Evolutionary conservation across 495 filamentous ascomycete genomes (phyloP).

Genomic region (Tricharina praecox): DNA sequence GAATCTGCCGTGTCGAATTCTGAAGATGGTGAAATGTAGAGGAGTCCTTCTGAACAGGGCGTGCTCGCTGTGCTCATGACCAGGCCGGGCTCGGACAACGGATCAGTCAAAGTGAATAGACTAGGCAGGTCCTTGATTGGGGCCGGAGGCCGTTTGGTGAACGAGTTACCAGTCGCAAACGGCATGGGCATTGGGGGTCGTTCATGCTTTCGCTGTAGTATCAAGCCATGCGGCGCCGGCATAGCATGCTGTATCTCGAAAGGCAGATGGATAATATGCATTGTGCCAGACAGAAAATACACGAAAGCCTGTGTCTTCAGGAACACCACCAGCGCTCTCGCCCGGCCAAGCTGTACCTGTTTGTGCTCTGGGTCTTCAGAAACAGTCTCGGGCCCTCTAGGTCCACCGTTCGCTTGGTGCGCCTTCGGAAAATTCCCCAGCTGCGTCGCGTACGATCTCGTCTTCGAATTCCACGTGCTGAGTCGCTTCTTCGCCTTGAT

Average conservation of each 20-base stretch:
- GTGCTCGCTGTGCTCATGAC: conserved; percentile 46
- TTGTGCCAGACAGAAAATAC: conserved; percentile 75
- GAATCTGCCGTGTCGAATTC: conserved; percentile 16
- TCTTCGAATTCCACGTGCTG: conserved; percentile 25
- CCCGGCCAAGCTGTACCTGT: conserved; percentile 26
- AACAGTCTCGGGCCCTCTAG: conserved; percentile 6
- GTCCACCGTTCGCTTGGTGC: conserved; percentile 8
- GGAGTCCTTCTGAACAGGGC: conserved; percentile 45
- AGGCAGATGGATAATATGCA: conserved; percentile 78
- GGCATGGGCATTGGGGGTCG: conserved; percentile 20
- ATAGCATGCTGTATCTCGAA: conserved; percentile 85
- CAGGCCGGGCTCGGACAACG: conserved; percentile 68
- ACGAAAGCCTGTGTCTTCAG: conserved; percentile 86
- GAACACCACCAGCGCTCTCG: conserved; percentile 71
- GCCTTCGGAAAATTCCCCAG: conserved; percentile 26
- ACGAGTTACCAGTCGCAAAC: conserved; percentile 25
- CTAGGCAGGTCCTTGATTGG: conserved; percentile 42
- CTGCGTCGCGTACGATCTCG: conserved; percentile 25
- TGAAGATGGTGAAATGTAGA: conserved; percentile 48
- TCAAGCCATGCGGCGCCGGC: conserved; percentile 59
- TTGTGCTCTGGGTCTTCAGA: conserved; percentile 19
- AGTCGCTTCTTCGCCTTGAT: conserved; percentile 22
- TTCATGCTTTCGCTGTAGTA: conserved; percentile 60
- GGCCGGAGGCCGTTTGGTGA: conserved; percentile 21
- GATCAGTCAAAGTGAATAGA: conserved; percentile 72